Evolutionary conservation across 140 eudicot species (phyloP), one percentile per base, ranked within the genome.

Genomic region (Cichorium intybus): DNA sequence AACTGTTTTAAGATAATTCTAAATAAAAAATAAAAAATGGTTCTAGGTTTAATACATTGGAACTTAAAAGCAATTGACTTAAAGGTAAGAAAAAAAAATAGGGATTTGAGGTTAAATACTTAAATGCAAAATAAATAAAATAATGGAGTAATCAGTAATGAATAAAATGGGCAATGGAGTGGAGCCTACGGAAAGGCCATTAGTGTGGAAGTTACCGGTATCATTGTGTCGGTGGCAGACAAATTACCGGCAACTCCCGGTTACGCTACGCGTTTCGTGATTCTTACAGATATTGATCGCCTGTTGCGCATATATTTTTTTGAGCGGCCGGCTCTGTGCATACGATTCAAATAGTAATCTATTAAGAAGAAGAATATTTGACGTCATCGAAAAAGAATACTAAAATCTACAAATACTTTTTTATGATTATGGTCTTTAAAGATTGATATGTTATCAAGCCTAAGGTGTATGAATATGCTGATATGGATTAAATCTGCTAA

Each of bases 151-250:
- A 20, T 31, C 17, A 34, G n/a, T n/a, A 56, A 56, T 28, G 10
- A 56, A 55, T 10, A 24, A 6, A n/a, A n/a, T n/a, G n/a, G n/a
- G n/a, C n/a, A n/a, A 55, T 14, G 23, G 41, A 43, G n/a, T 54
- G 35, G 20, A 24, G 60, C n/a, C 57, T 51, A 15, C 16, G 21
- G 39, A 12, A 15, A 18, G 35, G 60, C 8, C 60, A 54, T 16
- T 46, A 12, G 22, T 22, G 47, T 23, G 52, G 64, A 9, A 37
- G 58, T 63, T 27, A 63, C 65, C 65, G 64, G 65, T 63, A 20
- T 41, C 21, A 72, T 28, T 10, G 45, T 72, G 77, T 72, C 77
- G 77, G 77, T 72, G 72, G 71, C 23, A 10, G 41, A 41, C 28
- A 54, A 29, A 28, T 63, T 53, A 72, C 71, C 71, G 71, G 77